Evolutionary conservation across 2,329 filamentous ascomycete species (phyloP).

Genomic region (Fusarium mundagurra): DNA sequence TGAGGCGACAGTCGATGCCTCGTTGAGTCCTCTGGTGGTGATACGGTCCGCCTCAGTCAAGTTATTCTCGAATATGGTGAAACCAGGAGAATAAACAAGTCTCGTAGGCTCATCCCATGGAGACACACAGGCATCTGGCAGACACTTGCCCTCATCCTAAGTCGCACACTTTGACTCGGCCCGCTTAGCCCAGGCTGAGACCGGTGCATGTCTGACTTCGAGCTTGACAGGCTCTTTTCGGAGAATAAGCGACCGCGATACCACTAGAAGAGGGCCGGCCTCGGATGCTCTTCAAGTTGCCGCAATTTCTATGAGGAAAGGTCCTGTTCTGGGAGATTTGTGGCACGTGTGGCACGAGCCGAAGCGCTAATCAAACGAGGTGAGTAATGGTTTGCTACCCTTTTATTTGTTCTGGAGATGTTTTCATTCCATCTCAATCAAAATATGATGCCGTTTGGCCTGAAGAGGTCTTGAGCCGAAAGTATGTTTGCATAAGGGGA

Average conservation of each 20-base stretch:
- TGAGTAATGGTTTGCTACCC: conserved; percentile 19
- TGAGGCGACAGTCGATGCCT: conserved; percentile 18
- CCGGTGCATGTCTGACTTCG: conserved; percentile 43
- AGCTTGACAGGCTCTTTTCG: conserved; percentile 40
- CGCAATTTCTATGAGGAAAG: conserved; percentile 21
- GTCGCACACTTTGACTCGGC: conserved; percentile 44
- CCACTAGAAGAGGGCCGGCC: conserved; percentile 18
- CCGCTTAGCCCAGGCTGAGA: conserved; percentile 37
- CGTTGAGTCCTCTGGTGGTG: conserved; percentile 28
- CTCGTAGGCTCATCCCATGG: conserved; percentile 26
- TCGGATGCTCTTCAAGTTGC: conserved; percentile 23
- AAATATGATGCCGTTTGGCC: not conserved
- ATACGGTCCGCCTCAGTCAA: conserved; percentile 37
- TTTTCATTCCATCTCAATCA: conserved; percentile 5
- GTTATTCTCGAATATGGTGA: conserved; percentile 44
- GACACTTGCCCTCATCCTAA: conserved; percentile 10
- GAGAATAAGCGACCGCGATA: conserved; percentile 27
- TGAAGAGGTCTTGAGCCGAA: not conserved
- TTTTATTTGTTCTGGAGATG: not conserved
- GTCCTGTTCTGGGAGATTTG: conserved; percentile 28
- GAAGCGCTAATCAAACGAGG: conserved; percentile 15
- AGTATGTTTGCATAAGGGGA: conserved; percentile 12
- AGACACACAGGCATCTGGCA: conserved; percentile 29
- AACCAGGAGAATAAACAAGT: conserved; percentile 34
- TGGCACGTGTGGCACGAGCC: conserved; percentile 28